Conservation (phyloP, 495 filamentous ascomycete species). For the Cudoniella acicularis region DNA sequence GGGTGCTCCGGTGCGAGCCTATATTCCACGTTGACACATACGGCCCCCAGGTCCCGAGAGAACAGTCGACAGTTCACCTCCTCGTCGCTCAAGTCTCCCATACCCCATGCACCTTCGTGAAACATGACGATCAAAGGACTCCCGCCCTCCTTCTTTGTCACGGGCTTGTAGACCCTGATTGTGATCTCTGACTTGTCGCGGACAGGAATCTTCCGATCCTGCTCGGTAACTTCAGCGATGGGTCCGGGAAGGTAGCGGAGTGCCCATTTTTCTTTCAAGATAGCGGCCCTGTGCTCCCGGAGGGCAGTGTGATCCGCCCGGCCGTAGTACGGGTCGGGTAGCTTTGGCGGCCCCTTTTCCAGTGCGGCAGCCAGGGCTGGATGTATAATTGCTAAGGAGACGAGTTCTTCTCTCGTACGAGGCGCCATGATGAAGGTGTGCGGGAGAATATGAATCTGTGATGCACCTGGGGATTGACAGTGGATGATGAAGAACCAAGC, state of each 20-base stretch:
- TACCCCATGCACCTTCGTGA: conserved; percentile 40
- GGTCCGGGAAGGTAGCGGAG: not conserved
- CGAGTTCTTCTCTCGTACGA: not conserved
- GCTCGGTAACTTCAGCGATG: conserved; percentile 13
- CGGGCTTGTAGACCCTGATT: conserved; percentile 34
- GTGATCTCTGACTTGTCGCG: conserved; percentile 35
- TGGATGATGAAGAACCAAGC: too few species aligned
- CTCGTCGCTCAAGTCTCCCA: conserved; percentile 34
- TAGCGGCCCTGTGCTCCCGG: not conserved
- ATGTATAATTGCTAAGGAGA: not conserved
- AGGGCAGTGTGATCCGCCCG: not conserved
- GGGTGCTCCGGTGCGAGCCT: conserved; percentile 42
- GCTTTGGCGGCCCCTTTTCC: not conserved
- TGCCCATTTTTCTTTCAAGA: conserved; percentile 2
- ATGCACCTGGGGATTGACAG: too few species aligned
- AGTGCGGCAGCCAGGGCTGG: not conserved
- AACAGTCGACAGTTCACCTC: conserved; percentile 29
- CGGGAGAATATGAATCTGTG: not conserved
- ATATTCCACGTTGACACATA: conserved; percentile 41
- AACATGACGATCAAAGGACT: conserved; percentile 38
- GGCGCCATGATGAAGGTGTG: not conserved
- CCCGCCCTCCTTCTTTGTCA: conserved; percentile 19
- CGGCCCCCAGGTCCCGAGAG: conserved; percentile 25
- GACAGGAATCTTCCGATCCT: conserved; percentile 34
- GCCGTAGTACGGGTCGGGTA: not conserved